phyloP scores from a whole-genome alignment of 805 yeast species.

The Candida cerambycidarum region DNA sequence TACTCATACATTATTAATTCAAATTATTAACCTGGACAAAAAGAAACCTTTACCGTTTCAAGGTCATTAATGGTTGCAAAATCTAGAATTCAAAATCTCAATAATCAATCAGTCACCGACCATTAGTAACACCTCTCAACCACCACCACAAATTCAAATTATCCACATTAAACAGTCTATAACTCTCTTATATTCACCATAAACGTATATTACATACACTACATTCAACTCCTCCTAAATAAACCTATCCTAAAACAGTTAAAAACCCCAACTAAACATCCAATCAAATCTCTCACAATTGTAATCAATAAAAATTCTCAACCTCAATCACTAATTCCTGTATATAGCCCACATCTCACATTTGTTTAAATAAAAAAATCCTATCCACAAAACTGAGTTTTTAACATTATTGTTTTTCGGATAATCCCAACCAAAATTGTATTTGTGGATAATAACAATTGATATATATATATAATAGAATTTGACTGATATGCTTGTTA shows the following conservation, averaged over 20 bases:
- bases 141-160: no score
- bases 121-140: no score
- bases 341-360: constrained; percentile 1
- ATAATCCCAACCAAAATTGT: neutral
- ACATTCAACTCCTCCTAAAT: neutral
- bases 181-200: no score
- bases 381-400: constrained; percentile 3
- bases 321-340: neutral
- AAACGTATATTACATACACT: no score
- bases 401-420: neutral
- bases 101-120: neutral
- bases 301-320: neutral
- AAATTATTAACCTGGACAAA: no score
- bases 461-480: neutral
- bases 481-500: constrained; percentile 28
- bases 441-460: neutral
- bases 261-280: neutral
- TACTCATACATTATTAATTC: no score
- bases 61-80: constrained; percentile 3
- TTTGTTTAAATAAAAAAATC: neutral
- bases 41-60: no score
- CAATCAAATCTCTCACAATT: constrained; percentile 3
- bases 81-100: constrained; percentile 1
- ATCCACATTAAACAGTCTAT: no score
- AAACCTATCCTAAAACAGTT: neutral